Base-by-base conservation (phyloP, 1,139 yeast species). In the Hansenula lynferdii region DNA sequence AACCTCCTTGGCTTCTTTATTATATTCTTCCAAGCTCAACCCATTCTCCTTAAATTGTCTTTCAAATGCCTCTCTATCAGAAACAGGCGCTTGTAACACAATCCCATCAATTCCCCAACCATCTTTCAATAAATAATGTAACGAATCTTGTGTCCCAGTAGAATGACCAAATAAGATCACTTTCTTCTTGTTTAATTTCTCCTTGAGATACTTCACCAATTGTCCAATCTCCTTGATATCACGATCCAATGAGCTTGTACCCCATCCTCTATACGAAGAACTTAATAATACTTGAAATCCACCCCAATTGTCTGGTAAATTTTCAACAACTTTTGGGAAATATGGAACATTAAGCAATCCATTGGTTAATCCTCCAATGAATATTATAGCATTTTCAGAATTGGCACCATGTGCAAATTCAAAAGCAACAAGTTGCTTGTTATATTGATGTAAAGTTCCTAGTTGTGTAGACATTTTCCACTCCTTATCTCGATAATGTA, bases 151-250 rank as follows among this genome's bases (percentile, higher is more conserved):
- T 38, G 85, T 77, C 0, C 96, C 96, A 0, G 95, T 86, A 24
- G 94, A 85, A 51, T 85, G 95, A 14, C 96, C 96, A 70, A 81
- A 69, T 8, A 86, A 57, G 3, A 85, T 80, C 20, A 86, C 61
- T 19, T 39, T 48, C 28, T 37, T 39, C 65, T 73, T 30, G 57
- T 55, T 42, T 72, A 65, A n/a, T n/a, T n/a, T n/a, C 74, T 77
- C 20, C 77, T 79, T 31, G 47, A 85, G 65, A 54, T 77, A 83
- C 15, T 61, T 54, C 8, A 85, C 74, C 37, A 83, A 64, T 34
- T 62, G 49, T 4, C 69, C 60, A 23, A 87, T 70, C 51, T 87
- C 94, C 5, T 56, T 45, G 4, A 74, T 68, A 55, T 87, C 96
- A 28, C 80, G 63, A 4, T 62, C 62, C 39, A 87, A 63, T 0